phyloP scores from a whole-genome alignment of 345 rosid species.

The Crucihimalaya himalaica region DNA sequence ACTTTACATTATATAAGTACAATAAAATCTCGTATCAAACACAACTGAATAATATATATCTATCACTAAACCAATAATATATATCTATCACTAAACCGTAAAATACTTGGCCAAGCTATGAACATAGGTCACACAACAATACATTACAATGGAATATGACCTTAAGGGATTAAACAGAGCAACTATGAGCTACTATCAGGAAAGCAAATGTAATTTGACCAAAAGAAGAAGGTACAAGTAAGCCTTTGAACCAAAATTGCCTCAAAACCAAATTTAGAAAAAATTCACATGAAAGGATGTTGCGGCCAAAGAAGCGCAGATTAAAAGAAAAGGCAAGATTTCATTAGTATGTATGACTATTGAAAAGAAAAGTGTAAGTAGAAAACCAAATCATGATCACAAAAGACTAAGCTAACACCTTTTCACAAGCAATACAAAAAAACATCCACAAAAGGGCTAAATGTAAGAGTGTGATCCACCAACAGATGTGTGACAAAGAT shows the following conservation, averaged over 20 bases:
- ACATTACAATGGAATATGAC: background rate
- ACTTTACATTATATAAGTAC: background rate
- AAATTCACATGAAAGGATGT: background rate
- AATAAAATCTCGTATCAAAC: background rate
- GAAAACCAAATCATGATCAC: constrained; percentile 19
- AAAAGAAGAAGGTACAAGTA: background rate
- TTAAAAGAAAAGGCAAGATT: background rate
- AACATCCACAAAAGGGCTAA: constrained; percentile 2
- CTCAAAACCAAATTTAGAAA: background rate
- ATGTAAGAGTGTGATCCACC: background rate
- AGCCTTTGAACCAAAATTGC: background rate
- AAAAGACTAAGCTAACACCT: background rate
- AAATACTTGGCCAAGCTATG: background rate
- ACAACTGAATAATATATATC: background rate
- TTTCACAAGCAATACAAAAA: constrained; percentile 21
- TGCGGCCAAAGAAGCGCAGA: background rate
- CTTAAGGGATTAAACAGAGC: background rate
- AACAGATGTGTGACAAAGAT: constrained; percentile 19
- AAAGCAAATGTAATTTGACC: background rate
- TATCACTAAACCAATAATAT: background rate
- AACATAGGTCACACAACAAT: background rate
- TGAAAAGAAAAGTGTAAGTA: background rate
- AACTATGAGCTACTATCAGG: background rate
- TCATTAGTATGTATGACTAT: background rate
- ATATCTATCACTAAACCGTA: background rate